A percentile compares a stretch with the other conserved stretches of the same genome.
Evolutionary conservation across 192 early-diverging fungal genomes (phyloP).

Genomic region (Rhizoclosmatium sp.): DNA sequence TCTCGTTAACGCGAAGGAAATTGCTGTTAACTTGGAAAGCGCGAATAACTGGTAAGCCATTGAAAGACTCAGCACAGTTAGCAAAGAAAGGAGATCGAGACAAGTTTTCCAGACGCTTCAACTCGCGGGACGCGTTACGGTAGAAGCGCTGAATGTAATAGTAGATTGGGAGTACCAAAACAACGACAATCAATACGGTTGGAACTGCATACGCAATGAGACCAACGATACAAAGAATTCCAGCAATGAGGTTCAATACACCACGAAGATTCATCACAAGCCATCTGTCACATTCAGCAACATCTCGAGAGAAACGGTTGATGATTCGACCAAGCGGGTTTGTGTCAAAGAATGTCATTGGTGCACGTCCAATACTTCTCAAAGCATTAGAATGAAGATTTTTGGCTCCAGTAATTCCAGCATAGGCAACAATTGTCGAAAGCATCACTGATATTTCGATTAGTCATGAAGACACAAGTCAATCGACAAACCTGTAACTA

Average conservation of each 20-base stretch:
- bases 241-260: background rate
- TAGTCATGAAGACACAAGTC: background rate
- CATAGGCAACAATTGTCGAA: background rate
- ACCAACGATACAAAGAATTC: background rate
- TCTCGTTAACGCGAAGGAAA: conserved; percentile 59
- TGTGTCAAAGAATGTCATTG: conserved; percentile 74
- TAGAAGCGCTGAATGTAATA: conserved; percentile 4
- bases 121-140: conserved; percentile 38
- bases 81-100: conserved; percentile 41
- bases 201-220: conserved; percentile 3
- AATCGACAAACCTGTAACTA: background rate
- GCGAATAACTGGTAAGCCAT: conserved; percentile 42
- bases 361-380: conserved; percentile 58
- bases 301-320: conserved; percentile 63
- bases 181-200: background rate
- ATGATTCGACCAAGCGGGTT: conserved; percentile 75
- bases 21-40: conserved; percentile 15
- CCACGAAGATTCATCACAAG: background rate
- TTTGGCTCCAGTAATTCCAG: background rate
- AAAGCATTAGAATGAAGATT: conserved; percentile 2
- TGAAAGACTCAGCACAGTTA: conserved; percentile 50
- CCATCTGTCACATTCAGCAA: conserved; percentile 45
- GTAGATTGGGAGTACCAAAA: background rate
- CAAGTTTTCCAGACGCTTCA: conserved; percentile 43
- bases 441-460: background rate